Base-by-base conservation (phyloP, 176 grass and related monocot species). In the Carex scoparia region DNA sequence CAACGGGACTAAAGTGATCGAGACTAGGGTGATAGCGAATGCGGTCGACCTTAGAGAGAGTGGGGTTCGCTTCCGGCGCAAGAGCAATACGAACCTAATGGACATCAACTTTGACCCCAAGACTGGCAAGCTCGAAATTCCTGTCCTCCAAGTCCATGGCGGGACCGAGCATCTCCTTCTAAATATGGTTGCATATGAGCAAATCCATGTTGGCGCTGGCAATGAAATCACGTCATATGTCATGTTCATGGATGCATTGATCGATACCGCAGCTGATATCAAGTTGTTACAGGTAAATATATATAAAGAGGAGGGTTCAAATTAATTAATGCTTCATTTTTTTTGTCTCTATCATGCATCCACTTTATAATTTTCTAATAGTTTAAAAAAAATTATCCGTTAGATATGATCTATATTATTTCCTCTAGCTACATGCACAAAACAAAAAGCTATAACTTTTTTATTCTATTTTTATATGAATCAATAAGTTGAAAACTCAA, bases 171-270 rank as follows among this genome's bases (percentile, higher is more conserved):
- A 31, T 38, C 23, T 71, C 10, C 28, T 87, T 27, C 55, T 72
- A 18, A 87, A 87, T 66, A 69, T 87, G 10, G 51, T 87, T 2
- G 86, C 86, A 0, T 87, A 61, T 55, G 86, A 87, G 67, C 79
- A 74, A 56, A 16, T 74, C 18, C 82, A 84, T 58, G 60, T 58
- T 2, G 87, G 82, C 3, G 13, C 11, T 3, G 63, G 82, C 55
- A 70, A 18, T 18, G 3, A 85, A 4, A 60, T 85, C 48, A 85
- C 87, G 3, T 64, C 72, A 46, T 85, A 71, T 46, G 18, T 68
- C 15, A 71, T 4, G 30, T 79, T 88, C 33, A 80, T 85, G 82
- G 74, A 55, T 16, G 13, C 32, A 81, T 46, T 81, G 56, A 81
- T 81, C n/a, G 35, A 81, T 4, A 76, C 71, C 3, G 8, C 0